Conservation (phyloP, 1,139 yeast species). For the Geotrichum citri-aurantii region DNA sequence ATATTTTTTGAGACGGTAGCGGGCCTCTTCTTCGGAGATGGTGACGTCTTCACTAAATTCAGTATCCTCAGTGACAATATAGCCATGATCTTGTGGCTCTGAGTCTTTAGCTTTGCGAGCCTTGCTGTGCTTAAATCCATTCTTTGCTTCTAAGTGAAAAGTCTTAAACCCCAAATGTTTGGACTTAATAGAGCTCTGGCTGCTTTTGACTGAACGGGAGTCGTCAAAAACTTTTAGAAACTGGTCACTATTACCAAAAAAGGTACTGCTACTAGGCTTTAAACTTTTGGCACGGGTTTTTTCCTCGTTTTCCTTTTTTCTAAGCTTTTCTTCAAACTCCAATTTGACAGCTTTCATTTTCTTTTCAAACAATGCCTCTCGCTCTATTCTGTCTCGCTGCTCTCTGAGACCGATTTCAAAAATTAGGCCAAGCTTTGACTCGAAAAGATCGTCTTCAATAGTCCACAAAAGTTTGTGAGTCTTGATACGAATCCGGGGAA, state of each 20-base stretch:
- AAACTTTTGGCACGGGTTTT: not conserved
- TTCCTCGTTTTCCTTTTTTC: not conserved
- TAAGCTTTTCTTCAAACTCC: not conserved
- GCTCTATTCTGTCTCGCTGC: constrained; percentile 59
- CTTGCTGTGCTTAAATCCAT: not conserved
- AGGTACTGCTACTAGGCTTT: not conserved
- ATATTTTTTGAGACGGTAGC: constrained; percentile 37
- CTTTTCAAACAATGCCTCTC: constrained; percentile 49
- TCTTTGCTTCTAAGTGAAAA: not conserved
- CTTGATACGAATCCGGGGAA: constrained; percentile 51
- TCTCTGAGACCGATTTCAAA: constrained; percentile 72
- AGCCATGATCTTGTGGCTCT: constrained; percentile 24
- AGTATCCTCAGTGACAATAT: constrained; percentile 28
- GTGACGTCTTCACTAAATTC: not conserved
- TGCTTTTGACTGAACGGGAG: not conserved
- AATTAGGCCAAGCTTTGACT: constrained; percentile 64
- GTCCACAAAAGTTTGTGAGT: constrained; percentile 45
- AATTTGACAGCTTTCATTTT: constrained; percentile 30
- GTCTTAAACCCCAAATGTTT: not conserved
- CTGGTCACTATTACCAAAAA: not conserved
- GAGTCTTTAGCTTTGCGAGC: constrained; percentile 23
- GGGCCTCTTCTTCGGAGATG: constrained; percentile 23
- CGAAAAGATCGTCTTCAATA: constrained; percentile 84
- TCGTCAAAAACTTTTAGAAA: not conserved
- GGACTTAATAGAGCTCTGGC: not conserved